phyloP scores from a whole-genome alignment of 2,329 filamentous ascomycete species.

The Penicillium sp. region DNA sequence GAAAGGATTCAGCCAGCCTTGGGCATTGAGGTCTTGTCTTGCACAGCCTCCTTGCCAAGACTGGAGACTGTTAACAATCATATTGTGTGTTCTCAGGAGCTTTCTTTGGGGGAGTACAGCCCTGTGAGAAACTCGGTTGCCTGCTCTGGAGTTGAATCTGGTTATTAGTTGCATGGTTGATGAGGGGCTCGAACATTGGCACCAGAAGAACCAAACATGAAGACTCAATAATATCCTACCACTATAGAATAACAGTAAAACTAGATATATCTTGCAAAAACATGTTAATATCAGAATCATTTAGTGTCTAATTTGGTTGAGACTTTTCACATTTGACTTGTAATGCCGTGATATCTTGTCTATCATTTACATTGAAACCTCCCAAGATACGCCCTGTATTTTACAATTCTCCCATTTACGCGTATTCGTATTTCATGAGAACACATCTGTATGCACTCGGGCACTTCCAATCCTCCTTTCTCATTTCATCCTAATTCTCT shows the following conservation, averaged over 20 bases:
- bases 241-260: too few species aligned
- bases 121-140: neutral
- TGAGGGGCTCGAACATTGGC: too few species aligned
- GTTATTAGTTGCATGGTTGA: neutral
- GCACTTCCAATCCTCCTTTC: neutral
- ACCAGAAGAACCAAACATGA: neutral
- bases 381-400: neutral
- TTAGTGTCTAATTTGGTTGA: too few species aligned
- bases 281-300: too few species aligned
- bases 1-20: neutral
- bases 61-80: neutral
- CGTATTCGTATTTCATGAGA: neutral
- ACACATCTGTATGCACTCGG: neutral
- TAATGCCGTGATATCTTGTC: too few species aligned
- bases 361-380: neutral
- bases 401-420: neutral
- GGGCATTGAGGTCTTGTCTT: neutral
- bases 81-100: neutral
- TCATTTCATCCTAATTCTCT: neutral
- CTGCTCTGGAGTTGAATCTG: neutral
- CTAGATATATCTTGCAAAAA: too few species aligned
- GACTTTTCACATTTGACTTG: too few species aligned
- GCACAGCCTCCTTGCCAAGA: slow-evolving; percentile 17
- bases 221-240: too few species aligned
- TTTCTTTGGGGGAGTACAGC: neutral